Evolutionary conservation across 371 early-diverging fungal genomes (phyloP), one percentile per base, ranked within the genome.

Genomic region (Massospora cicadina): DNA sequence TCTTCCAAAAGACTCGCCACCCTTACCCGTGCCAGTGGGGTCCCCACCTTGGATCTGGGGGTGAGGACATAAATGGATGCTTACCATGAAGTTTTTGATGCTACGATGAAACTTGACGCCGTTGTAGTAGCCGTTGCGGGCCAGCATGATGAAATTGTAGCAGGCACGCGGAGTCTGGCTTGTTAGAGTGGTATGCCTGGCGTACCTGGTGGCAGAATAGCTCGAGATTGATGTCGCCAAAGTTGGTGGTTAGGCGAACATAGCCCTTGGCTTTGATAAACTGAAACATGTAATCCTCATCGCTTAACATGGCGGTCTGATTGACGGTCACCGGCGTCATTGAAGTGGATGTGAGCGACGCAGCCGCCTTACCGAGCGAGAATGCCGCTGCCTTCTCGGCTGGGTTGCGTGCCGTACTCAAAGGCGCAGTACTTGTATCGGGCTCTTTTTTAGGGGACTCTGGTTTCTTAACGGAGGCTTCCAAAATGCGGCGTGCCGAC

Each of bases 11-110:
- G 88, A 86, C 66, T 88, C 80, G 2, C 93, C 92, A 5, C 96
- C 98, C 24, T 77, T 76, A 17, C 95, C 95, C 1, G 86, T 87
- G 0, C 98, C 93, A 5, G 90, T 86, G 58, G 94, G 88, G 73
- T 95, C 96, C 27, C 95, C 98, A 26, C 94, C 94, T 79, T 95
- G 95, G 24, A 93, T 77, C 81, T 81, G 70, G 3, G 65, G 25
- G 60, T 1, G 1, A 27, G 5, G 43, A 54, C 7, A 56, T 5
- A 10, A 56, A 33, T 33, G 17, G 17, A 17, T 29, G 54, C 60
- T 69, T 75, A 81, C 80, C 91, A 97, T 95, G 69, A 95, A 97
- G 31, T 85, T 82, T 64, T 81, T 82, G 67, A 97, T 95, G 56
- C 78, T 81, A 63, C 95, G 82, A 76, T 95, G 95, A 72, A 97